These are phyloP conservation scores for Neopestalotiopsis clavispora DNA, from an alignment of 2,329 filamentous ascomycete genomes.

Conservation along the genomic window DNA sequence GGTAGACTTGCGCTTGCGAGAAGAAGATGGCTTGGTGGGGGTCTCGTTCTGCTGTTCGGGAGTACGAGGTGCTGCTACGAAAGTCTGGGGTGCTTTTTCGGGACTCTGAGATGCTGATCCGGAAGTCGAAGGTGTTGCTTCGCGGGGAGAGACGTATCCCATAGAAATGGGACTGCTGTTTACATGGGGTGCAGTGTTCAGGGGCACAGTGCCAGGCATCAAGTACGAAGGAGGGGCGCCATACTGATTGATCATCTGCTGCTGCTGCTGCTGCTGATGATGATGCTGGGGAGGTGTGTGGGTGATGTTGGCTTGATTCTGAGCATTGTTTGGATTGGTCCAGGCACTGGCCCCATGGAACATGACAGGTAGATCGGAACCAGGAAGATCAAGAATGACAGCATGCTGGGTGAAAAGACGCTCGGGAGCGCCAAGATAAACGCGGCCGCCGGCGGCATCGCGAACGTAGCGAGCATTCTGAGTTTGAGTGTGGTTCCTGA, in stretches of 20 bases:
- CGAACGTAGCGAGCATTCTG: background rate
- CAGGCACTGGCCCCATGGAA: background rate
- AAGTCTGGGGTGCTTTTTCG: no score
- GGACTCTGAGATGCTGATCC: no score
- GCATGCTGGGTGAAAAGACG: background rate
- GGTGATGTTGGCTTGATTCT: background rate
- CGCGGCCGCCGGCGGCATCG: slow-evolving; percentile 1
- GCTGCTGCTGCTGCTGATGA: background rate
- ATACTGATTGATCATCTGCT: background rate
- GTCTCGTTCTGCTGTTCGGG: background rate
- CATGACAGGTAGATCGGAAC: background rate
- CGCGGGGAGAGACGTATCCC: no score
- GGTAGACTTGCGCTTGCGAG: slow-evolving; percentile 13
- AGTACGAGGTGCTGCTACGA: background rate
- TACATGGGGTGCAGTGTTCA: background rate
- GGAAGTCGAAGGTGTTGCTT: no score
- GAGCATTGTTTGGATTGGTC: background rate
- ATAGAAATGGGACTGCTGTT: background rate
- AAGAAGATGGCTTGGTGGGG: background rate
- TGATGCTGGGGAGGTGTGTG: background rate
- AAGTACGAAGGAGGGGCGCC: background rate
- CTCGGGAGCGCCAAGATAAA: slow-evolving; percentile 6
- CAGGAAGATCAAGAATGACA: background rate
- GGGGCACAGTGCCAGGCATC: background rate
- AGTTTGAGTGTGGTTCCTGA: background rate